Percentiles rank a stretch among this genome's conserved stretches.
These are phyloP conservation scores for Malbranchea cinnamomea DNA, from an alignment of 2,329 filamentous ascomycete genomes.

Conservation along the genomic window DNA sequence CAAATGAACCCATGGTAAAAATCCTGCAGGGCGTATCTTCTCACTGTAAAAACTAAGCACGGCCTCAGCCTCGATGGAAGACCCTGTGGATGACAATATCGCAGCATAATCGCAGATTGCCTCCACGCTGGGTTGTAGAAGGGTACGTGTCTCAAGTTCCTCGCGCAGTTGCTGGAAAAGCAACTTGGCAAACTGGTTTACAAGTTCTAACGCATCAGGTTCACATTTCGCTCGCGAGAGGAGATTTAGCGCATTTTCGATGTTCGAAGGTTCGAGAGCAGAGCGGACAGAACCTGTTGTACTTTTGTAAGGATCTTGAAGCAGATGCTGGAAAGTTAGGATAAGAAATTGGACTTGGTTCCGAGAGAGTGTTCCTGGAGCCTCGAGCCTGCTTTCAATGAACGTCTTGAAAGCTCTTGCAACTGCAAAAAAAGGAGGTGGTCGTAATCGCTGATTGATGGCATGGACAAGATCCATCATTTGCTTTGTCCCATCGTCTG, in stretches of 20 bases:
- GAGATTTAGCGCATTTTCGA: slow-evolving; percentile 27
- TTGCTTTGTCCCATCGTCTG: slow-evolving; percentile 44
- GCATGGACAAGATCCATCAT: slow-evolving; percentile 55
- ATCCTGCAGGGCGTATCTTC: slow-evolving; percentile 10
- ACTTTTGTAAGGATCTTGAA: slow-evolving; percentile 8
- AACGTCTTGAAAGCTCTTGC: slow-evolving; percentile 49
- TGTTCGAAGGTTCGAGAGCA: slow-evolving; percentile 24
- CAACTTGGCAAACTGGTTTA: slow-evolving; percentile 26
- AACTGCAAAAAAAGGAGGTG: slow-evolving; percentile 49
- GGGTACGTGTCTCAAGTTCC: background rate
- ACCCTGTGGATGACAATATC: slow-evolving; percentile 40
- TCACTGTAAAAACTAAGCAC: too few species aligned
- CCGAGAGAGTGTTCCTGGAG: slow-evolving; percentile 42
- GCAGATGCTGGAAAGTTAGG: slow-evolving; percentile 47
- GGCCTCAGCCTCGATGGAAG: slow-evolving; percentile 36
- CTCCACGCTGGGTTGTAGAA: slow-evolving; percentile 12
- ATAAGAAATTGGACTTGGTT: slow-evolving; percentile 48
- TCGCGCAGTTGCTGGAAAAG: slow-evolving; percentile 20
- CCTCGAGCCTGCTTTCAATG: slow-evolving; percentile 40
- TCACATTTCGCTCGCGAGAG: slow-evolving; percentile 22
- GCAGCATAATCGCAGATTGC: slow-evolving; percentile 34
- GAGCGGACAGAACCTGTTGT: slow-evolving; percentile 4
- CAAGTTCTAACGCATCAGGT: slow-evolving; percentile 21
- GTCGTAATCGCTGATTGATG: slow-evolving; percentile 47
- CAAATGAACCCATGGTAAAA: slow-evolving; percentile 35